Evolutionary conservation across 2,329 filamentous ascomycete species (phyloP), one percentile per base, ranked within the genome.

Genomic region (Ophiosphaerella narmari): DNA sequence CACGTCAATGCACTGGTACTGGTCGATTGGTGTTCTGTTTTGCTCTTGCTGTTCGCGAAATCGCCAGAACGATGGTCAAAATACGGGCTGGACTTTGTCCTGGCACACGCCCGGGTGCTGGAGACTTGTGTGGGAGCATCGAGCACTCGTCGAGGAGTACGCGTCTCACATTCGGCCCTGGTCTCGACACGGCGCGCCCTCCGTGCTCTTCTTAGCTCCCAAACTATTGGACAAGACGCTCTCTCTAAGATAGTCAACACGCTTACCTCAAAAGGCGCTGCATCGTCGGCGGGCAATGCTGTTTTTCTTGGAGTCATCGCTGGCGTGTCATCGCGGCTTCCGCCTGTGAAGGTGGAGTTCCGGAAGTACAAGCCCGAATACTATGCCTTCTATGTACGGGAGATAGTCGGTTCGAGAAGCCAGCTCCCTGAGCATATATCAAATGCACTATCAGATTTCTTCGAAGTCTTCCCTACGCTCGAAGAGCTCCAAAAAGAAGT

Each of bases 281-380:
- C 86, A 38, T 78, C 88, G 1, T 81, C 82, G 3, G 81, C 87
- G 46, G 89, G 82, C 63, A 88, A 96, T 77, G 85, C 90, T 11
- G 78, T 89, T 8, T 82, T 95, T 52, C 81, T 99, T 1, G 94
- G 94, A 14, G 84, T 95, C 42, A 83, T 99, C 58, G 90, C 91
- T 38, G 93, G 92, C 5, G 92, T 97, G 7, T 91, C 88, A 67
- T 85, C 87, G 35, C 87, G 92, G 46, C 82, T 92, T 46, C 76
- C 82, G 3, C 74, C 82, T 52, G 80, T 85, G 41, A 88, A 85
- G 64, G 74, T 82, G 5, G 72, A 85, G 26, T 70, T 97, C 41
- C 81, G 85, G 49, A 75, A 77, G 38, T 79, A 84, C 51, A 96
- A 92, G 76, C 76, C 83, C 37, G 81, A 87, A 43, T 90, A 92